Base-by-base conservation (phyloP, 805 yeast species). In the Lipomyces spencermartinsiae region DNA sequence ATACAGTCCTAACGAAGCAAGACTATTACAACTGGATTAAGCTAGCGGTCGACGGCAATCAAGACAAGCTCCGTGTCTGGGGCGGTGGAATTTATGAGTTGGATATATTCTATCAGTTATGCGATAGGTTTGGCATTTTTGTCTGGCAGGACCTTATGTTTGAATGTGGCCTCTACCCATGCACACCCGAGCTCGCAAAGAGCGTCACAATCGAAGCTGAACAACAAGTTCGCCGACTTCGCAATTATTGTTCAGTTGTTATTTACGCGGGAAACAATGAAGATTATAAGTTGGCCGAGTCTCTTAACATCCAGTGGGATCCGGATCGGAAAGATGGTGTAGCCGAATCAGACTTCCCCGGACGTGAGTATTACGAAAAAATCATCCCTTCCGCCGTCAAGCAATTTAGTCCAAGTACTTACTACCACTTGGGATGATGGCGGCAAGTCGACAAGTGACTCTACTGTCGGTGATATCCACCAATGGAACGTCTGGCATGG, bases 401-500 rank as follows among this genome's bases (percentile, higher is more conserved):
- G 9, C 51, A 77, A 57, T 67, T 64, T 43, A 61, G 66, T 33
- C 74, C 77, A 4, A 71, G 66, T 7, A 77, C 79, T 4, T 79
- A 80, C 1, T 83, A 83, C 70, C 84, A 82, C 63, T 81, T 80
- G 10, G 87, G 87, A 1, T 82, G 83, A 80, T 79, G 83, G 85
- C 31, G 84, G 85, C 4, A 69, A 71, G 8, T 65, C 67, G 5
- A 73, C 83, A 10, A 66, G 75, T 7, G 84, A 82, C 67, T 75
- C 78, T 4, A 80, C 82, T 0, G 74, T 78, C 22, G 87, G 87
- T 1, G 87, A 85, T 71, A 76, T 83, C 4, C 87, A 85, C 70
- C 86, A 84, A 67, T 85, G 87, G 87, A 83, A 84, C 69, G 85
- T 85, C 8, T 85, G 87, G 87, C 88, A 85, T 69, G 87, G 87